Base-by-base conservation (phyloP, 176 grass and related monocot genomes). In the Phragmites australis region DNA sequence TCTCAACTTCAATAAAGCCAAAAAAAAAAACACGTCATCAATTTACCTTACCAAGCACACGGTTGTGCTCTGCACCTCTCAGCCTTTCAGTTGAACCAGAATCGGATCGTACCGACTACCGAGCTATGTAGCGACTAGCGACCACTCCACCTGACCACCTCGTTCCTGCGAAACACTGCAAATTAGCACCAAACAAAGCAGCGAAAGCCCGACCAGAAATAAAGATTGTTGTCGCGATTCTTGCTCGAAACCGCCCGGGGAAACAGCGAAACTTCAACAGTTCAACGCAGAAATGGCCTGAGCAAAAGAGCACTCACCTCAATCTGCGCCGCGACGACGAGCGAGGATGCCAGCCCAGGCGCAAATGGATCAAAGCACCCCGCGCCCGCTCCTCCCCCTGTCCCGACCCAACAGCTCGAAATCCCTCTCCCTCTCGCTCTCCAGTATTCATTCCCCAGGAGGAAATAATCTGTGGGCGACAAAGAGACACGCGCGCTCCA, bases 401-500 rank as follows among this genome's bases (percentile, higher is more conserved):
- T 8, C 21, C 32, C 5, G 16, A 10, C 40, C n/a, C 44, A 47
- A 2, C 14, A 8, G 21, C 30, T 79, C 45, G 23, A 17, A 27
- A 26, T 17, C 59, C 31, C 17, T 32, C 7, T 15, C 27, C 75
- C 47, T 65, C 41, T 26, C 82, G 53, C 30, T 65, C 76, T 27
- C 21, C 39, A 11, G 81, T 63, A 66, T 17, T 34, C 25, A 19
- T 31, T 26, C 25, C 48, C 14, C 12, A 9, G 8, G 18, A 31
- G 11, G 26, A 7, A 14, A 18, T 56, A 67, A 67, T 74, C 15
- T 66, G 76, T 57, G 65, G 65, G 63, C 21, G 41, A 68, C 19
- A 57, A 29, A 25, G 62, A 46, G 61, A 76, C 82, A 83, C 70
- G 70, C 59, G 72, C 72, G 70, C 59, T 61, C 72, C 34, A 37